phyloP scores from a whole-genome alignment of 2,329 filamentous ascomycete species.

The Calcarisporium arbuscula region DNA sequence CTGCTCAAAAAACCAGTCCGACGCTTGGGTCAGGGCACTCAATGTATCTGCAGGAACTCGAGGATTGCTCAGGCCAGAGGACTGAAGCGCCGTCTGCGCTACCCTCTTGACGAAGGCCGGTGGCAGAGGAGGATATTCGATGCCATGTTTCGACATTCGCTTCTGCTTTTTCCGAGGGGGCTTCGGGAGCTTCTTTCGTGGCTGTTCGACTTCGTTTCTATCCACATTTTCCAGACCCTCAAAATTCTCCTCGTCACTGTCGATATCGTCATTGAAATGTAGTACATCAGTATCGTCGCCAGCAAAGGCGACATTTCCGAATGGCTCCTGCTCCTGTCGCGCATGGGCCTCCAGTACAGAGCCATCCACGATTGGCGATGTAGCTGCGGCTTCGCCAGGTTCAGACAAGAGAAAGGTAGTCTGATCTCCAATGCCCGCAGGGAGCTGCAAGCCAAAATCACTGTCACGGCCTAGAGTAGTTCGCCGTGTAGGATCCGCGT shows the following conservation, averaged over 20 bases:
- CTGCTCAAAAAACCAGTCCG: constrained; percentile 91
- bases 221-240: background rate
- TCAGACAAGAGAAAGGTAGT: constrained; percentile 44
- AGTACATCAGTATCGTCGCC: constrained; percentile 2
- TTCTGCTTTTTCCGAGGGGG: constrained; percentile 30
- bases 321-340: constrained; percentile 4
- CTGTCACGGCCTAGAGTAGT: constrained; percentile 39
- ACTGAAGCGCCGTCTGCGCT: constrained; percentile 64
- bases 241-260: background rate
- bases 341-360: constrained; percentile 15
- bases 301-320: background rate
- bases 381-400: constrained; percentile 21
- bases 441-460: constrained; percentile 45
- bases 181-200: constrained; percentile 5
- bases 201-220: too few species aligned
- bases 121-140: constrained; percentile 70
- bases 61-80: constrained; percentile 56
- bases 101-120: constrained; percentile 66
- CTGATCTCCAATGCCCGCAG: constrained; percentile 39
- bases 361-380: constrained; percentile 18
- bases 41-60: constrained; percentile 70
- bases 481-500: constrained; percentile 33
- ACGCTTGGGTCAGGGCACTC: constrained; percentile 68
- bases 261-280: background rate
- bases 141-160: constrained; percentile 60